Evolutionary conservation across 2,329 filamentous ascomycete species (phyloP), one percentile per base, ranked within the genome.

Genomic region (Scedosporium apiospermum): DNA sequence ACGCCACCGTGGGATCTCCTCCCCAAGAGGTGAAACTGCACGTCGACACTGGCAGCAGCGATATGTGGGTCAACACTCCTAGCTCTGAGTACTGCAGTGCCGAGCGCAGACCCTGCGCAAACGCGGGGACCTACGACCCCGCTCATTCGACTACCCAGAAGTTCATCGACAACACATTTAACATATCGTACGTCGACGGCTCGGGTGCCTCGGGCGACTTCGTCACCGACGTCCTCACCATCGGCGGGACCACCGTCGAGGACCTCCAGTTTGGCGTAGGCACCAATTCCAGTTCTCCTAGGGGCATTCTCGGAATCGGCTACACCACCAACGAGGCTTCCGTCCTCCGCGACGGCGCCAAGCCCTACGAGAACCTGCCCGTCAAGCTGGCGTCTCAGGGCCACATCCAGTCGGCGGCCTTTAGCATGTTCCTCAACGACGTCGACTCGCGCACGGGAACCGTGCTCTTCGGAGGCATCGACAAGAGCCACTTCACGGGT

Each of bases 101-200:
- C 4, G 68, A 70, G 1, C 71, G 72, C 1, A 70, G 78, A 14
- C 80, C 81, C 1, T 95, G 91, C 70, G 69, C 73, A 5, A 75
- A 74, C 18, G 82, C 84, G 1, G 90, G 90, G 14, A 85, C 85
- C 1, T 96, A 92, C 73, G 72, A 76, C 53, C 82, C 89, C 49
- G 88, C 89, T 71, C 74, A 79, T 1, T 96, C 91, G 0, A 91
- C 89, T 1, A 90, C 91, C 2, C 93, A 93, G 73, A 69, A 80
- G 41, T 91, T 87, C 70, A 74, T 96, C 62, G 87, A 86, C 65
- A 86, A 83, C 69, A 80, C 86, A 64, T 96, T 97, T 78, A 93
- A 93, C 75, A 96, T 96, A 66, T 86, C 87, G 1, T 96, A 96
- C 67, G 88, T 89, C 49, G 92, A 96, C 74, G 90, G 90, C 57